Evolutionary conservation across 2,329 filamentous ascomycete genomes (phyloP).

Genomic region (Fonsecaea pedrosoi): DNA sequence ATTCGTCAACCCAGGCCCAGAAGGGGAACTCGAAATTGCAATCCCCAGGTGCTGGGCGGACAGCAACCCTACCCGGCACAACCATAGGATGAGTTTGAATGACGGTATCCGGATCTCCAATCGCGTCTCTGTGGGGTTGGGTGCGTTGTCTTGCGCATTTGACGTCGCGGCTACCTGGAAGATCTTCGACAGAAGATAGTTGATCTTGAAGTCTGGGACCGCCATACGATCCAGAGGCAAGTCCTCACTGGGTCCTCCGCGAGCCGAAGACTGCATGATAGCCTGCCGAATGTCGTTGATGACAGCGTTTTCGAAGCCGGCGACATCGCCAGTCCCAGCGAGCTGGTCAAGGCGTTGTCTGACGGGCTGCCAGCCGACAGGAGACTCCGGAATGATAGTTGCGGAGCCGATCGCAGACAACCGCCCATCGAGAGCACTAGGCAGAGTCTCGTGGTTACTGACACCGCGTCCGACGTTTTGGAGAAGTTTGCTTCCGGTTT

Average conservation of each 20-base stretch:
- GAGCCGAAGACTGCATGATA: not conserved
- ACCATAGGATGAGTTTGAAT: slow-evolving; percentile 50
- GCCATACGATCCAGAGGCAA: slow-evolving; percentile 18
- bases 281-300: slow-evolving; percentile 19
- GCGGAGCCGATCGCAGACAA: slow-evolving; percentile 33
- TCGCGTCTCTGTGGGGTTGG: slow-evolving; percentile 37
- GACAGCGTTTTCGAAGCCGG: slow-evolving; percentile 34
- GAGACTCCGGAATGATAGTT: slow-evolving; percentile 34
- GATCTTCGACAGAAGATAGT: slow-evolving; percentile 38
- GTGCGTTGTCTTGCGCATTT: slow-evolving; percentile 35
- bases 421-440: not conserved
- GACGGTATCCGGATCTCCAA: slow-evolving; percentile 42
- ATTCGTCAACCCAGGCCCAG: slow-evolving; percentile 37
- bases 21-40: slow-evolving; percentile 47
- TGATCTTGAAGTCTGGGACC: slow-evolving; percentile 27
- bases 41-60: slow-evolving; percentile 49
- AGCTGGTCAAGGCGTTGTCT: slow-evolving; percentile 45
- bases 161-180: slow-evolving; percentile 28
- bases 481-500: slow-evolving; percentile 29
- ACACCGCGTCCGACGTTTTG: slow-evolving; percentile 35
- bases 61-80: slow-evolving; percentile 49
- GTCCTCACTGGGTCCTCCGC: slow-evolving; percentile 16
- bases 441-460: not conserved
- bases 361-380: slow-evolving; percentile 20
- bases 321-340: slow-evolving; percentile 29